Evolutionary conservation across 2,329 filamentous ascomycete genomes (phyloP), one percentile per base, ranked within the genome.

Genomic region (Neofusicoccum umdonicola): DNA sequence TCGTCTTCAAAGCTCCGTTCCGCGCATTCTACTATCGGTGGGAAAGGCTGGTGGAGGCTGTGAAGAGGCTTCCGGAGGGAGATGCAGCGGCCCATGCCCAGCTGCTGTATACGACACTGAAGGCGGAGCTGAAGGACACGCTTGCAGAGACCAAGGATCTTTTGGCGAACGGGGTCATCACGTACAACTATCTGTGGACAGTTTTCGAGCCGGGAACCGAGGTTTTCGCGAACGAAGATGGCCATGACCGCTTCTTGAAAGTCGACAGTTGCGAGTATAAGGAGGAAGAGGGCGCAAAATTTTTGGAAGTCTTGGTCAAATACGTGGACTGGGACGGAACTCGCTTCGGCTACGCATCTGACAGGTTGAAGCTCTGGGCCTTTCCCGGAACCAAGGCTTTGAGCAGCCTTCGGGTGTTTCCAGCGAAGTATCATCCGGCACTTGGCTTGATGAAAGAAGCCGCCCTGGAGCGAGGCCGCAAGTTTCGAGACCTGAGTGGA

Each of bases 401-500:
- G 64, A 73, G 69, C 7, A 72, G 74, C 0, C 74, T 85, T 3
- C 67, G 73, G 0, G 76, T 75, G 0, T 82, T 76, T 58, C 83
- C 83, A 0, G 66, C 84, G 1, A 71, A 78, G 1, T 82, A 77
- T 64, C 81, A 84, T 67, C 65, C 71, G 1, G 72, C 81, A 3
- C 71, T 77, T 35, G 71, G 77, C 0, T 70, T 72, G 1, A 67
- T 85, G 13, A 74, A 72, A 7, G 63, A 73, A 7, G 71, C 72
- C 4, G 72, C 85, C 5, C 74, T 81, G 22, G 73, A 77, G 19
- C 79, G 82, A 3, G 84, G 83, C 8, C 75, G 74, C n/a, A 76
- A 77, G 45, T 79, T 82, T 65, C 81, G 84, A 65, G 67, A 71
- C 7, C 73, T 84, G 3, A 77, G 77, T 45, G 83, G 83, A 1